Evolutionary conservation across 441 rosid species (phyloP).

Genomic region (Eutrema salsugineum): DNA sequence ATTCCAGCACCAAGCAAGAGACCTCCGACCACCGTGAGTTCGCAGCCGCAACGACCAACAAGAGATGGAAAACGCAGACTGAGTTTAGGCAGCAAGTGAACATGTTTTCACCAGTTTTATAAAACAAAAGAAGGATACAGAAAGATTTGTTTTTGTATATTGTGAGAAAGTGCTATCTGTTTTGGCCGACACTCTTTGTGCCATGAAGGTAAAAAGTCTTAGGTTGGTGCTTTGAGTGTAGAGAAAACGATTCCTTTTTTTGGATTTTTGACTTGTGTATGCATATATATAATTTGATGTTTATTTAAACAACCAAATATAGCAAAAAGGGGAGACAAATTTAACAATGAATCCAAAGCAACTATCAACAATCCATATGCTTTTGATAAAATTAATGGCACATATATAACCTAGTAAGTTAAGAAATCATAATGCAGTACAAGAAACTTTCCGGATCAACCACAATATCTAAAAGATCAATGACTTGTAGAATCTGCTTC

Average conservation of each 20-base stretch:
- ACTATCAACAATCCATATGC: no score
- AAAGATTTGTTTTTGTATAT: background rate
- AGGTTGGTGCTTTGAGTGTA: slow-evolving; percentile 12
- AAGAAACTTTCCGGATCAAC: no score
- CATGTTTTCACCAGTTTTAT: slow-evolving; percentile 20
- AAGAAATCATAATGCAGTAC: no score
- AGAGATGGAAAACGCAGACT: slow-evolving; percentile 53
- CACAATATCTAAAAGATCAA: no score
- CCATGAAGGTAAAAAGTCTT: background rate
- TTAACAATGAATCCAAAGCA: no score
- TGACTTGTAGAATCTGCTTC: no score
- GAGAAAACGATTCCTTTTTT: background rate
- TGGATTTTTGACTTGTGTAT: background rate
- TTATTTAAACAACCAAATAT: no score
- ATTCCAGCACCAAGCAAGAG: slow-evolving; percentile 63
- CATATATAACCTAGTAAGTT: no score
- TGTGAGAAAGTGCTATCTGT: slow-evolving; percentile 10
- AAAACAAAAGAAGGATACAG: background rate
- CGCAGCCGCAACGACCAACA: slow-evolving; percentile 32
- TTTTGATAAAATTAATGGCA: no score
- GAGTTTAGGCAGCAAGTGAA: slow-evolving; percentile 51
- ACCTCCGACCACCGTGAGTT: slow-evolving; percentile 35
- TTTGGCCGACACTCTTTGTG: slow-evolving; percentile 1
- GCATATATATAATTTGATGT: background rate
- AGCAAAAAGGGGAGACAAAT: no score